A percentile compares a stretch with the other conserved stretches of the same genome.
These are phyloP conservation scores for Lipomyces sp. DNA, from an alignment of 805 yeast species.

Conservation along the genomic window DNA sequence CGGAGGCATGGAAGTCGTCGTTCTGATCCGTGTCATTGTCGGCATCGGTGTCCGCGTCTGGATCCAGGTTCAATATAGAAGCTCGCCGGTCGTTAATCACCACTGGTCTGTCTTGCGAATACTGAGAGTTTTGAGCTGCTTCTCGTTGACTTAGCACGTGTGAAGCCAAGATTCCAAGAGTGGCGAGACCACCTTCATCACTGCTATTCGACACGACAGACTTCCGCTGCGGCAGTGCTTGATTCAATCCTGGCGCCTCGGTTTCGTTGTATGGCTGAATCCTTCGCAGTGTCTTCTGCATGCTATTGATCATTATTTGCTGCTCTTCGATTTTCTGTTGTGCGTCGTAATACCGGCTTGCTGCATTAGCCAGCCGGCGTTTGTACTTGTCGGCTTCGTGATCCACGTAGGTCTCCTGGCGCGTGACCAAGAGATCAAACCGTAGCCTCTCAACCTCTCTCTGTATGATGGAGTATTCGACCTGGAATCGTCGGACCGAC, in stretches of 20 bases:
- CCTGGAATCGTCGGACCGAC: slow-evolving; percentile 47
- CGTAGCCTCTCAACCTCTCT: slow-evolving; percentile 48
- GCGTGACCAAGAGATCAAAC: slow-evolving; percentile 33
- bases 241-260: slow-evolving; percentile 13
- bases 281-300: slow-evolving; percentile 40
- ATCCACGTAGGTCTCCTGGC: slow-evolving; percentile 29
- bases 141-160: slow-evolving; percentile 37
- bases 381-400: slow-evolving; percentile 40
- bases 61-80: no score
- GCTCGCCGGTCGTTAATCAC: no score
- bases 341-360: slow-evolving; percentile 46
- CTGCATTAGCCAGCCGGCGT: slow-evolving; percentile 42
- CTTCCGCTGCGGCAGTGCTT: slow-evolving; percentile 12
- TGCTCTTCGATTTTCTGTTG: slow-evolving; percentile 45
- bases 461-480: slow-evolving; percentile 46
- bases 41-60: no score
- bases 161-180: slow-evolving; percentile 54
- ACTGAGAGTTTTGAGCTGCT: no score
- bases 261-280: no score
- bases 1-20: no score
- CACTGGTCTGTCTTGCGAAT: no score
- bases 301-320: slow-evolving; percentile 45
- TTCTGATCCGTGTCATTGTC: no score
- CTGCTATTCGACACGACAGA: background rate
- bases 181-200: slow-evolving; percentile 42